Evolutionary conservation across 352 stramenopile species (phyloP), one percentile per base, ranked within the genome.

Genomic region (Phytopythium oedochilum): DNA sequence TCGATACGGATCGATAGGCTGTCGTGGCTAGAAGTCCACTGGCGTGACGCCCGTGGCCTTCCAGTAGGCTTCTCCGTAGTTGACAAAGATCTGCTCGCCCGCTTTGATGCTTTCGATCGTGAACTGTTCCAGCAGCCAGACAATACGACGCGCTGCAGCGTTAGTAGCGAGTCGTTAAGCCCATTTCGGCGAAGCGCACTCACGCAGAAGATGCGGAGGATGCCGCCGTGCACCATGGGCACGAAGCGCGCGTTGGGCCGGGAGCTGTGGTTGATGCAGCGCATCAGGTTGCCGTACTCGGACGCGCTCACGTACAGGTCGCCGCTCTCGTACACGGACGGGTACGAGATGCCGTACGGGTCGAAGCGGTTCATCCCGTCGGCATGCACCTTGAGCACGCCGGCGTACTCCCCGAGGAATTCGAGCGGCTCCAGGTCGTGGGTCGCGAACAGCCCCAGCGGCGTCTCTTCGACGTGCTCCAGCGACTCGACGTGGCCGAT

Each of bases 171-270:
- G n/a, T n/a, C n/a, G n/a, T n/a, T n/a, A n/a, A n/a, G 29, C 29
- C 29, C 10, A 10, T 11, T 10, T 5, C 29, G 29, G 32, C 38
- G 48, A n/a, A 20, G 15, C 1, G 12, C n/a, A 81, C 81, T 57
- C 68, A 92, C 78, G 36, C 82, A 92, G 54, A 88, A 87, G 32
- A 92, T 85, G 55, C 78, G 77, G 34, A 92, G 71, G 53, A 89
- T 76, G 28, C 78, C 82, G 28, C 67, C 60, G 39, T 81, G 65
- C 31, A 90, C 62, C 73, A 89, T 87, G 7, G 79, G 77, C 35
- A 75, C 62, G 50, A 92, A 89, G 46, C 64, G 68, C 9, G 78
- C 75, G 57, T 88, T 92, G 29, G 78, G 71, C 6, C 58, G 58
- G 15, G 55, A 63, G 60, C 77, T 89, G 64, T 92, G 82, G 57